These are phyloP conservation scores for Rhodosporidiobolus sp. DNA, from an alignment of 768 basidiomycete species.

Conservation along the genomic window DNA sequence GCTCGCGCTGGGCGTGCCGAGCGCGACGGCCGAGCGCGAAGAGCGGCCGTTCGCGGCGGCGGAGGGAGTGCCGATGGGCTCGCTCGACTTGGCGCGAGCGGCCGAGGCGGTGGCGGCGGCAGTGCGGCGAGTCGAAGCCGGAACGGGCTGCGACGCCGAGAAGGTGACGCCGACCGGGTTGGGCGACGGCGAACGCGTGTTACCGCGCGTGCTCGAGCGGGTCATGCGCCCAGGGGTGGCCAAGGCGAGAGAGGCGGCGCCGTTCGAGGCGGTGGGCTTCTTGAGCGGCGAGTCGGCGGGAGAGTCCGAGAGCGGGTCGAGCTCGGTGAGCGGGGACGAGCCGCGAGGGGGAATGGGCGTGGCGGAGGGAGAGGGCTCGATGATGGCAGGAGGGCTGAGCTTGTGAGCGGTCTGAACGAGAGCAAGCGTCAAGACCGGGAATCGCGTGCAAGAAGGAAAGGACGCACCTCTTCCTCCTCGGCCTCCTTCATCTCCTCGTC, in stretches of 20 bases:
- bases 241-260: too few species aligned
- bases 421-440: not conserved
- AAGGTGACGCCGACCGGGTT: not conserved
- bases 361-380: not conserved
- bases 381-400: not conserved
- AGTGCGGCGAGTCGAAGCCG: not conserved
- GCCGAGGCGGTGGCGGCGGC: not conserved
- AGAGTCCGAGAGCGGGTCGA: not conserved
- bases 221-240: not conserved
- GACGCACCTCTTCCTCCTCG: not conserved
- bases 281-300: not conserved
- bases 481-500: slow-evolving; percentile 16
- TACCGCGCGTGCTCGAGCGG: not conserved
- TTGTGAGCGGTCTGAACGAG: not conserved
- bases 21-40: not conserved
- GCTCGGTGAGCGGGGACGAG: not conserved
- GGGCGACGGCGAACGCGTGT: not conserved
- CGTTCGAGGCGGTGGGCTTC: not conserved
- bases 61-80: not conserved
- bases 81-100: not conserved
- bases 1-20: too few species aligned
- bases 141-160: not conserved
- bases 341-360: not conserved
- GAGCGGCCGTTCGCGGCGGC: not conserved
- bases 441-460: not conserved